A percentile compares a stretch with the other conserved stretches of the same genome.
phyloP scores from a whole-genome alignment of 805 yeast genomes.

The Metschnikowia cubensis region DNA sequence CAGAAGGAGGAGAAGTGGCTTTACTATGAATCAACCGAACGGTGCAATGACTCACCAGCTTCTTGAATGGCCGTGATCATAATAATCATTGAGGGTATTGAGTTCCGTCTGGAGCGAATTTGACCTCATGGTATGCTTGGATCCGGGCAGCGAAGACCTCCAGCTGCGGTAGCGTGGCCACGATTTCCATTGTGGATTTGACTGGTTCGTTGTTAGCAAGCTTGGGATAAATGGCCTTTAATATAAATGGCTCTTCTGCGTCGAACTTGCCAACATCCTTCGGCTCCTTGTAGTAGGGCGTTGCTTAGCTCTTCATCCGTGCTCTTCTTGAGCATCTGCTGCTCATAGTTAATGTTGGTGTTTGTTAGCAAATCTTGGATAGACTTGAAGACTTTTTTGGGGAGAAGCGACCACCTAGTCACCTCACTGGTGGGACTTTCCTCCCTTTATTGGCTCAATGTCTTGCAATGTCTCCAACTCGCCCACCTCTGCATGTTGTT shows the following conservation, averaged over 20 bases:
- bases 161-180: conserved; percentile 40
- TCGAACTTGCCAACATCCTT: conserved; percentile 62
- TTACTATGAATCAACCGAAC: too few species aligned
- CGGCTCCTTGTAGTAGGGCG: conserved; percentile 52
- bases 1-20: too few species aligned
- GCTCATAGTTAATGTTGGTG: conserved; percentile 37
- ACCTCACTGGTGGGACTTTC: conserved; percentile 12
- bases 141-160: conserved; percentile 71
- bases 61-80: conserved; percentile 59
- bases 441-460: neutral
- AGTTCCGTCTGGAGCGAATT: conserved; percentile 53
- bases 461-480: conserved; percentile 10
- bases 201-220: conserved; percentile 31
- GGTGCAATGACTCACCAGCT: conserved; percentile 85
- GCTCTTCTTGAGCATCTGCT: conserved; percentile 23
- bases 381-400: conserved; percentile 34
- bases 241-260: conserved; percentile 89
- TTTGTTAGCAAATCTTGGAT: conserved; percentile 36
- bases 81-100: conserved; percentile 43
- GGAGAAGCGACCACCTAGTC: conserved; percentile 16
- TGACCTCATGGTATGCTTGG: conserved; percentile 73
- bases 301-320: conserved; percentile 19
- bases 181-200: conserved; percentile 24
- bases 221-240: conserved; percentile 55
- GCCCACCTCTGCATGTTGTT: conserved; percentile 13